These are phyloP conservation scores for Vigna mungo DNA, from an alignment of 306 rosid species.

Conservation along the genomic window DNA sequence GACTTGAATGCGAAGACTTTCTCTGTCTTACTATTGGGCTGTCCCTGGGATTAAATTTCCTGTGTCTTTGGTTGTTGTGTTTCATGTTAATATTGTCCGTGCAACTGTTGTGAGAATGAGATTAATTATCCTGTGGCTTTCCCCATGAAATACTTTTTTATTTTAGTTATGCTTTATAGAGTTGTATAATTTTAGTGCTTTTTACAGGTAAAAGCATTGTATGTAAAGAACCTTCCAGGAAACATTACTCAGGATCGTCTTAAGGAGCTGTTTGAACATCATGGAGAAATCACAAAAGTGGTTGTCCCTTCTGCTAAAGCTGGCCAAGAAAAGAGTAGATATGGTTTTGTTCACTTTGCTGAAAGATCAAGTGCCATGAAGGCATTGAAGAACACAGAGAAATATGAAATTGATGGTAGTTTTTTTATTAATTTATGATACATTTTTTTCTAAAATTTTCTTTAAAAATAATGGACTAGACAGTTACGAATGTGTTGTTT, in stretches of 20 bases:
- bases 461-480: slow-evolving; percentile 1
- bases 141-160: slow-evolving; percentile 19
- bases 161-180: slow-evolving; percentile 21
- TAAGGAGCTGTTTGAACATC: slow-evolving; percentile 60
- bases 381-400: slow-evolving; percentile 68
- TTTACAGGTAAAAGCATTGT: slow-evolving; percentile 69
- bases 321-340: slow-evolving; percentile 73
- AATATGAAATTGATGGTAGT: slow-evolving; percentile 74
- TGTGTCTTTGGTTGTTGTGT: slow-evolving; percentile 11
- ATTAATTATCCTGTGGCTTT: slow-evolving; percentile 21
- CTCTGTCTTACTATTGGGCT: background rate
- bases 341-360: slow-evolving; percentile 76
- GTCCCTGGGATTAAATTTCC: background rate
- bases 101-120: slow-evolving; percentile 11
- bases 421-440: slow-evolving; percentile 5
- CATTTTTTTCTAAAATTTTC: slow-evolving; percentile 7
- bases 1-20: background rate
- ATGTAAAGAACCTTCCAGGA: slow-evolving; percentile 73
- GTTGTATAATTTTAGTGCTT: slow-evolving; percentile 42
- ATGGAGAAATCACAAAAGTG: slow-evolving; percentile 78
- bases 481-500: slow-evolving; percentile 14
- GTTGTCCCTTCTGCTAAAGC: slow-evolving; percentile 75
- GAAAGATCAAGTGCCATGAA: slow-evolving; percentile 76
- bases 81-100: slow-evolving; percentile 13
- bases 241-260: slow-evolving; percentile 66